phyloP scores from a whole-genome alignment of 495 filamentous ascomycete species.

The Aspergillus conjunctus region DNA sequence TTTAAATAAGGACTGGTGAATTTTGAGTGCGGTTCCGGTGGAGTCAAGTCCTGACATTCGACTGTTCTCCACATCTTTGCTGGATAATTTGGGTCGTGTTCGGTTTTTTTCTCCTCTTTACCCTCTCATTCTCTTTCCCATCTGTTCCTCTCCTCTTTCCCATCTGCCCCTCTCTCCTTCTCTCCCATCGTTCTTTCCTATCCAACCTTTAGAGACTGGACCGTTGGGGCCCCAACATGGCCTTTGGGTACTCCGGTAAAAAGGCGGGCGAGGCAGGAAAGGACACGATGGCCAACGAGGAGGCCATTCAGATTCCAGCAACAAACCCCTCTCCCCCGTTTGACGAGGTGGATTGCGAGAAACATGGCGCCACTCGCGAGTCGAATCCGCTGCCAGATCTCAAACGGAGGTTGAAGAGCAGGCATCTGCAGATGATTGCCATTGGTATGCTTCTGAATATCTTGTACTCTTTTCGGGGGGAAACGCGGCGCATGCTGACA shows the following conservation, averaged over 20 bases:
- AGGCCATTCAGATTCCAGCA: constrained; percentile 31
- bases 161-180: constrained; percentile 8
- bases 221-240: constrained; percentile 30
- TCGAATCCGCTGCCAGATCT: constrained; percentile 47
- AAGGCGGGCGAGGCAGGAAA: constrained; percentile 28
- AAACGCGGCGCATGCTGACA: constrained; percentile 30
- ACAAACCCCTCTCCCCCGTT: constrained; percentile 21
- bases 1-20: background rate
- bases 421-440: constrained; percentile 76
- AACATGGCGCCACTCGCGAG: constrained; percentile 43
- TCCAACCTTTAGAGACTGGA: constrained; percentile 10
- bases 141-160: constrained; percentile 16
- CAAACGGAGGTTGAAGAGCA: constrained; percentile 66
- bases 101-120: background rate
- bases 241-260: constrained; percentile 24
- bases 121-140: constrained; percentile 1
- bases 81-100: background rate
- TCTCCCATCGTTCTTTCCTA: constrained; percentile 1
- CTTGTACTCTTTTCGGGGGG: constrained; percentile 13
- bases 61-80: constrained; percentile 1
- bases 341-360: constrained; percentile 46
- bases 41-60: constrained; percentile 16
- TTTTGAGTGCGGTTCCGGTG: constrained; percentile 18
- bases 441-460: constrained; percentile 53
- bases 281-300: constrained; percentile 36